Evolutionary conservation across 805 yeast species (phyloP).

Genomic region (Metschnikowia arizonensis): DNA sequence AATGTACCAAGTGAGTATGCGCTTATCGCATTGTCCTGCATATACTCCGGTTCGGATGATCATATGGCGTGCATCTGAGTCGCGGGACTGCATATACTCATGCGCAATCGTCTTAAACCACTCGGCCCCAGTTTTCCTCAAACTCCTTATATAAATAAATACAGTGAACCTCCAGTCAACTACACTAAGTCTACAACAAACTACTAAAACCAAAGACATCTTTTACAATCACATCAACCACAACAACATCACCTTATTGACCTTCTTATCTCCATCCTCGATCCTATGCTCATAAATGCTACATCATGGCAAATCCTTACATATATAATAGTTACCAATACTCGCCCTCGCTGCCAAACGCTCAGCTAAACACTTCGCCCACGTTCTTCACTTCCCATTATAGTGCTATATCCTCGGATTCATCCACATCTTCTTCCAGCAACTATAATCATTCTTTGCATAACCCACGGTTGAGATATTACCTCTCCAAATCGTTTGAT

Average conservation of each 20-base stretch:
- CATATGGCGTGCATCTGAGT: constrained; percentile 3
- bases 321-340: constrained; percentile 31
- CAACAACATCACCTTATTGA: background rate
- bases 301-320: constrained; percentile 34
- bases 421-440: constrained; percentile 13
- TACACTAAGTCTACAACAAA: no score
- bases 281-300: background rate
- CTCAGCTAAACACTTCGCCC: constrained; percentile 26
- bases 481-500: constrained; percentile 58
- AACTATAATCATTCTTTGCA: constrained; percentile 36
- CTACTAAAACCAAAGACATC: background rate
- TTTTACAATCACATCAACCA: no score
- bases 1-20: background rate
- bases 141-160: background rate
- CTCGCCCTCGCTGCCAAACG: constrained; percentile 29
- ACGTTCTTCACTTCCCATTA: constrained; percentile 25
- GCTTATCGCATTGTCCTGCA: constrained; percentile 3
- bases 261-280: background rate
- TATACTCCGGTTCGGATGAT: background rate
- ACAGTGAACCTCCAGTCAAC: no score
- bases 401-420: constrained; percentile 14
- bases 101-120: constrained; percentile 5
- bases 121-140: background rate
- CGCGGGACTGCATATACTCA: background rate
- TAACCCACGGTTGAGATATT: constrained; percentile 50